Evolutionary conservation across 2,329 filamentous ascomycete genomes (phyloP), one percentile per base, ranked within the genome.

Genomic region (Ascochyta lentis): DNA sequence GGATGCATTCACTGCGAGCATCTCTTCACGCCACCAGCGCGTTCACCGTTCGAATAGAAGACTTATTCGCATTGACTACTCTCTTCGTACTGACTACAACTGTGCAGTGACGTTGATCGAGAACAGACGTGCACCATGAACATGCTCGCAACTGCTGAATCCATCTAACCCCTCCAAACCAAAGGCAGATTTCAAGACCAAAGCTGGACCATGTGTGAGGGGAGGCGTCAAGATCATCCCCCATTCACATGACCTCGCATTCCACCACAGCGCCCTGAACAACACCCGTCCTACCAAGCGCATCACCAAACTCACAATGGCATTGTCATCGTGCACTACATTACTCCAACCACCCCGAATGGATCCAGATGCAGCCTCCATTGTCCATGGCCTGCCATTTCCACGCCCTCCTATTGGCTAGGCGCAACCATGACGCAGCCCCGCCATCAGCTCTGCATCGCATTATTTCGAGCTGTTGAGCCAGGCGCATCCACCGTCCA

Each of bases 391-490:
- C 33, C 37, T 42, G 12, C 23, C 48, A 52, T 57, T 52, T 45
- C 54, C 54, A 40, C 19, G 23, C 23, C 22, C 54, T 48, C 54
- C 54, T 10, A 57, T 57, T 57, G 54, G 54, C 39, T 40, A 38
- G 23, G 19, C 33, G 22, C 39, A 29, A 34, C 39, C 38, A 57
- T 52, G 49, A 49, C 54, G 54, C 43, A 49, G 48, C 54, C 44
- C 43, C 54, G 48, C 48, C 40, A 46, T 52, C 27, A 42, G 33
- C 34, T 39, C 31, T 34, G 29, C 23, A 47, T 52, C 27, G 29
- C 23, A 47, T 52, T 29, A 23, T 38, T 29, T 52, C 39, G 42
- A 48, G 29, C 52, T 27, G 15, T 29, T 5, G 9, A 48, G 27
- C 9, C 54, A 6, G 8, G 29, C 43, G 15, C 48, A 41, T 48